Conservation (phyloP, 2,329 filamentous ascomycete genomes). For the Cercospora berteroae region DNA sequence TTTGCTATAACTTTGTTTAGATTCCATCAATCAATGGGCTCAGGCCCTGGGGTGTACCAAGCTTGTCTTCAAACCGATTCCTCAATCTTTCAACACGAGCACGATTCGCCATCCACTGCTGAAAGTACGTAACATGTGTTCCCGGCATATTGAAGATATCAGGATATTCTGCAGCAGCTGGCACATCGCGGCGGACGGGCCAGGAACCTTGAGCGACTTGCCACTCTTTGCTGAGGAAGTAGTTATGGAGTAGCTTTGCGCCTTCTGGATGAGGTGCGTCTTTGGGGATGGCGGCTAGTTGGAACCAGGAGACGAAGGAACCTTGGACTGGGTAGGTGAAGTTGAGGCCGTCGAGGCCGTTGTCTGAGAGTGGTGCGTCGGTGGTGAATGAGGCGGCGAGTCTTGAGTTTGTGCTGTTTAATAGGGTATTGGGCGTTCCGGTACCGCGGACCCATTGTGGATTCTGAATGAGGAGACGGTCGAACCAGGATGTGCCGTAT, state of each 20-base stretch:
- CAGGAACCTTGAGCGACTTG: neutral
- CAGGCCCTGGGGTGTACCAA: neutral
- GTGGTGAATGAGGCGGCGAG: neutral
- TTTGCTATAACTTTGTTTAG: neutral
- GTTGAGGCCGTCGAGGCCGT: neutral
- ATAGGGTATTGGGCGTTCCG: neutral
- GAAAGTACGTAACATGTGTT: neutral
- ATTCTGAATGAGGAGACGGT: neutral
- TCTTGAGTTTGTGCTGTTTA: neutral
- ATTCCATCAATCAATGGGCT: constrained; percentile 1
- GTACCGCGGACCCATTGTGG: neutral
- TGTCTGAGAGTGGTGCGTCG: neutral
- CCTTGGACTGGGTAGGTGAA: neutral
- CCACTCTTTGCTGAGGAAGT: neutral
- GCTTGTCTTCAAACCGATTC: neutral
- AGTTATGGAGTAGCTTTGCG: constrained; percentile 1
- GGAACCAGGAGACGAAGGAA: constrained; percentile 1
- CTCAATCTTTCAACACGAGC: neutral
- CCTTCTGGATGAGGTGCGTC: neutral
- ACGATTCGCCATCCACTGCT: neutral
- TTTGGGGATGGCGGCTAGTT: constrained; percentile 1
- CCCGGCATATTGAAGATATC: neutral
- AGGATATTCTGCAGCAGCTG: neutral
- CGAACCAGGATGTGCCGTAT: neutral
- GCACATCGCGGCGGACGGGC: constrained; percentile 1